A percentile compares a stretch with the other conserved stretches of the same genome.
Conservation (phyloP, 176 grass and related monocot species). For the Cocos nucifera region DNA sequence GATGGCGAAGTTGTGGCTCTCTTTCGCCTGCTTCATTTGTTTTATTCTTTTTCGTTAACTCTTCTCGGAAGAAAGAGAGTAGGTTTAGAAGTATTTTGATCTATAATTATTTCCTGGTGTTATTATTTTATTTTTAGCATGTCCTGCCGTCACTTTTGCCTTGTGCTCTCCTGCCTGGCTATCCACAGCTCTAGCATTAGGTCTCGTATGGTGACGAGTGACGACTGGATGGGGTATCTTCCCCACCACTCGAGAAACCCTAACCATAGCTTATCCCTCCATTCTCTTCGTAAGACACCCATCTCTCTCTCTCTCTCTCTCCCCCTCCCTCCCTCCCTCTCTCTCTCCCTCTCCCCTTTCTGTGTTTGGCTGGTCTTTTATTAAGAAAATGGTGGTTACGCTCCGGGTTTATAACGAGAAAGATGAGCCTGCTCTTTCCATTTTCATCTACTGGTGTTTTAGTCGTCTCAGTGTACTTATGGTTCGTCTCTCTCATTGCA, state of each 20-base stretch:
- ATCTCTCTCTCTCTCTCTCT: background rate
- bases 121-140: constrained; percentile 12
- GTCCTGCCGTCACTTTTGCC: constrained; percentile 23
- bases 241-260: constrained; percentile 14
- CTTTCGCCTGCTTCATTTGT: background rate
- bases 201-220: constrained; percentile 8
- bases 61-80: background rate
- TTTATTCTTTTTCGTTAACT: background rate
- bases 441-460: no score
- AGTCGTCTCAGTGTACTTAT: no score
- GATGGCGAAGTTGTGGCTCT: background rate
- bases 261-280: constrained; percentile 7
- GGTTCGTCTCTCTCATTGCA: no score
- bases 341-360: no score
- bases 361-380: no score
- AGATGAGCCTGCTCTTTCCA: no score
- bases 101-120: no score
- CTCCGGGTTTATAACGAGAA: no score
- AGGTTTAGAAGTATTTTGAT: no score
- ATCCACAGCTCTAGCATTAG: constrained; percentile 2
- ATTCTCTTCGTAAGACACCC: background rate
- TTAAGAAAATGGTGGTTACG: no score
- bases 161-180: constrained; percentile 4
- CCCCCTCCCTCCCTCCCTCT: no score
- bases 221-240: constrained; percentile 15